Conservation (phyloP, 495 filamentous ascomycete species). For the Tuber melanosporum region DNA sequence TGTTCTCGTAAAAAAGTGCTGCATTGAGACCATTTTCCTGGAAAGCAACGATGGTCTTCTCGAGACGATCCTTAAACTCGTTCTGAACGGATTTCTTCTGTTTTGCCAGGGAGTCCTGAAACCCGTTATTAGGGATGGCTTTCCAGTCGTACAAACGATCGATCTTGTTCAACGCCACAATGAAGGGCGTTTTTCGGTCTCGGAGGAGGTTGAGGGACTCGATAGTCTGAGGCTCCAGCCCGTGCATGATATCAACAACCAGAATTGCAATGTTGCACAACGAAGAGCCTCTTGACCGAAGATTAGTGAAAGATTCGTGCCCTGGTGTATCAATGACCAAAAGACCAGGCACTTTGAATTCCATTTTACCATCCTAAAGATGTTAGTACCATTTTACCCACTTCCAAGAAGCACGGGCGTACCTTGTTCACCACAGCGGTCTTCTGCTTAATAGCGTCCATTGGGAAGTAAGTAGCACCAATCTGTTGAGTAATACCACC, state of each 20-base stretch:
- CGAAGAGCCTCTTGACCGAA: slow-evolving; percentile 90
- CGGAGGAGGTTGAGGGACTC: slow-evolving; percentile 93
- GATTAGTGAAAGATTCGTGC: slow-evolving; percentile 99
- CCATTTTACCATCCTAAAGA: slow-evolving; percentile 68
- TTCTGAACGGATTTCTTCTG: slow-evolving; percentile 92
- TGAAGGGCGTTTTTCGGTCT: slow-evolving; percentile 94
- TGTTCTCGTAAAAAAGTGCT: slow-evolving; percentile 94
- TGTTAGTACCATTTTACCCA: neutral
- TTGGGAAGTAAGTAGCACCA: slow-evolving; percentile 98
- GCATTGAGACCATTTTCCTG: slow-evolving; percentile 97
- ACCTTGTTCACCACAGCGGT: slow-evolving; percentile 73
- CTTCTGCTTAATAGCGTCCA: slow-evolving; percentile 85
- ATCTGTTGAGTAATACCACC: slow-evolving; percentile 99
- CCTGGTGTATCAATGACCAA: slow-evolving; percentile 97
- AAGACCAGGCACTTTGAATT: slow-evolving; percentile 96
- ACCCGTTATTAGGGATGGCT: slow-evolving; percentile 95
- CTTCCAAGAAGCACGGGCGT: neutral
- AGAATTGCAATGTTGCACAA: slow-evolving; percentile 99
- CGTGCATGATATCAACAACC: slow-evolving; percentile 99
- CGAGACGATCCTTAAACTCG: slow-evolving; percentile 86
- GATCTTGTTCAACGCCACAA: slow-evolving; percentile 98
- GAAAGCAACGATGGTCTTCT: slow-evolving; percentile 88
- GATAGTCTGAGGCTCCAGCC: slow-evolving; percentile 93
- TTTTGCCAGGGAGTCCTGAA: slow-evolving; percentile 79
- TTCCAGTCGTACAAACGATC: slow-evolving; percentile 99